Percentiles rank a stretch among this genome's conserved stretches.
These are phyloP conservation scores for Mrakia gelida DNA, from an alignment of 768 basidiomycete species.

Conservation along the genomic window DNA sequence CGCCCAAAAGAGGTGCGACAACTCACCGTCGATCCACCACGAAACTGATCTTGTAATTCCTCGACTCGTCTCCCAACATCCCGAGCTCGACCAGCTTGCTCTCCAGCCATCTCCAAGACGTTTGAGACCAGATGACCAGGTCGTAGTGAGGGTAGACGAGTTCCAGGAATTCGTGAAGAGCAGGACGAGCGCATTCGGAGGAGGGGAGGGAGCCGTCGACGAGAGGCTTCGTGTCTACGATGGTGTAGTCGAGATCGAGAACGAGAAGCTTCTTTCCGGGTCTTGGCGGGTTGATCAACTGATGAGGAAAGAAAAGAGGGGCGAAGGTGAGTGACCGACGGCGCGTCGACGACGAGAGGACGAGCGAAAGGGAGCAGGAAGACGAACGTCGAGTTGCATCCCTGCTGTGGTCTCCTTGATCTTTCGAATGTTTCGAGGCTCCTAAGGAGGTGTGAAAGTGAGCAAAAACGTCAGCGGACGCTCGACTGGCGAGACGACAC, in stretches of 20 bases:
- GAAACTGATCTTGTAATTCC: slow-evolving; percentile 47
- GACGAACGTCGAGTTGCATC: slow-evolving; percentile 43
- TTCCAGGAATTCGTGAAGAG: slow-evolving; percentile 77
- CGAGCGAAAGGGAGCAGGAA: background rate
- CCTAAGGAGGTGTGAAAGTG: slow-evolving; percentile 37
- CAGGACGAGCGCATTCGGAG: slow-evolving; percentile 73
- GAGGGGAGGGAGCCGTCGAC: slow-evolving; percentile 76
- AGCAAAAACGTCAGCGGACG: too few species aligned
- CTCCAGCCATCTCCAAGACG: slow-evolving; percentile 85
- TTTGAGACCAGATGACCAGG: slow-evolving; percentile 86
- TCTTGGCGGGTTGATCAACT: slow-evolving; percentile 67
- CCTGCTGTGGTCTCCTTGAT: slow-evolving; percentile 66
- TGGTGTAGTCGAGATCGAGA: slow-evolving; percentile 76
- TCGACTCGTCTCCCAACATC: slow-evolving; percentile 64
- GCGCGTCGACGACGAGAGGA: slow-evolving; percentile 51
- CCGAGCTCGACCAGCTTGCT: slow-evolving; percentile 45
- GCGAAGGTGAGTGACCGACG: slow-evolving; percentile 13
- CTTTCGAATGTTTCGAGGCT: slow-evolving; percentile 76
- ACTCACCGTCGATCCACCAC: slow-evolving; percentile 60
- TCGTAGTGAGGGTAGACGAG: slow-evolving; percentile 62
- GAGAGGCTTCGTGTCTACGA: slow-evolving; percentile 68
- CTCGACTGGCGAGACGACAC: too few species aligned
- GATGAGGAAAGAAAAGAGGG: background rate
- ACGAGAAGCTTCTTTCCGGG: slow-evolving; percentile 76
- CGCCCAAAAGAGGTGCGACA: too few species aligned